Conservation (phyloP, 352 stramenopile species). For the Globisporangium nunn region DNA sequence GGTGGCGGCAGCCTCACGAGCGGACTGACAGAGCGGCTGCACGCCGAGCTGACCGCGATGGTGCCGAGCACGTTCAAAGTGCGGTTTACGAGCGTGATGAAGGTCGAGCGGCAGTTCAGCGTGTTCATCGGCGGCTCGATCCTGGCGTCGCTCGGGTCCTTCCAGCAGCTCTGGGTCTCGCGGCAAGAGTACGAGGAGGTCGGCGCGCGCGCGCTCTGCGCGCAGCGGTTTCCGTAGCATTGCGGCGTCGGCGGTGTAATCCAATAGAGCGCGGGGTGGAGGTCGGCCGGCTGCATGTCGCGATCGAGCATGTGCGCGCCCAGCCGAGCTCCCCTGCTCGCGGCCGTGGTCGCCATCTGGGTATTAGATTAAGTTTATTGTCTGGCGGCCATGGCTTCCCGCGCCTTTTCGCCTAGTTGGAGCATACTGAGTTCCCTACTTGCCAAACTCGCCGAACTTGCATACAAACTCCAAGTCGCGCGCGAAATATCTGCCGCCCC, state of each 20-base stretch:
- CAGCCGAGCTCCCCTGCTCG: no score
- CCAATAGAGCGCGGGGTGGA: not conserved
- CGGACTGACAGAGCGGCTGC: conserved; percentile 75
- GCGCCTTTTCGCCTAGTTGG: conserved; percentile 6
- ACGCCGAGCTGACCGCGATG: conserved; percentile 66
- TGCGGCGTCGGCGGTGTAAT: no score
- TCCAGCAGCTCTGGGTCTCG: conserved; percentile 87
- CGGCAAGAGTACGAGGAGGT: conserved; percentile 81
- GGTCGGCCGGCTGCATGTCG: no score
- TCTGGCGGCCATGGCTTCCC: conserved; percentile 2
- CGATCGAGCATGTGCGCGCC: not conserved
- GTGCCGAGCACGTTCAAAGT: conserved; percentile 84
- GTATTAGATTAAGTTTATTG: no score
- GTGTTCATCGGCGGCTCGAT: conserved; percentile 86
- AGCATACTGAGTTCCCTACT: not conserved
- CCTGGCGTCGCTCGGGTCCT: conserved; percentile 79
- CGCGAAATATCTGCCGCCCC: no score
- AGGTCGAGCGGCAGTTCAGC: conserved; percentile 83
- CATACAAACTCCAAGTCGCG: not conserved
- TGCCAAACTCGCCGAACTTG: not conserved
- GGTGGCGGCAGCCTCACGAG: conserved; percentile 67
- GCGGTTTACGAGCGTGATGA: conserved; percentile 76
- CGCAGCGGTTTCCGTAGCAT: conserved; percentile 51
- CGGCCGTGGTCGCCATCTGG: no score
- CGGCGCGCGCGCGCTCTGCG: conserved; percentile 55